A percentile compares a stretch with the other conserved stretches of the same genome.
Evolutionary conservation across 345 rosid species (phyloP).

Genomic region (Ceriops zippeliana): DNA sequence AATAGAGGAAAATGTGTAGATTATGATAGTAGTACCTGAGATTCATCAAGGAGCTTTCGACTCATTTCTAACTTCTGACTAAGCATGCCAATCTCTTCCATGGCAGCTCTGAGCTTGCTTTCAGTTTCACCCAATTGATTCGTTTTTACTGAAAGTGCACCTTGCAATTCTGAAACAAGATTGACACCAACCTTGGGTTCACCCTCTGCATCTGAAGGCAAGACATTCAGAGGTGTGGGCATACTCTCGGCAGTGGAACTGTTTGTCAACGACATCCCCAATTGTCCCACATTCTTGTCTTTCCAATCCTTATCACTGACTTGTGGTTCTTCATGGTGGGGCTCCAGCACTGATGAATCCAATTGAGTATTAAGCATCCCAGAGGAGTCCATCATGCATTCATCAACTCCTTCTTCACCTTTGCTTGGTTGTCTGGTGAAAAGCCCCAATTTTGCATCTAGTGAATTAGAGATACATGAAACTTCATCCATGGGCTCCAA

Average conservation of each 20-base stretch:
- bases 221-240: slow-evolving; percentile 42
- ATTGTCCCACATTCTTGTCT: slow-evolving; percentile 51
- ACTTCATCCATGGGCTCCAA: slow-evolving; percentile 95
- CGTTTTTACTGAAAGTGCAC: slow-evolving; percentile 56
- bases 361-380: slow-evolving; percentile 59
- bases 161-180: slow-evolving; percentile 51
- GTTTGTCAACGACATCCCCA: slow-evolving; percentile 65
- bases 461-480: slow-evolving; percentile 74
- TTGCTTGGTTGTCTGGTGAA: slow-evolving; percentile 62
- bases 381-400: slow-evolving; percentile 91
- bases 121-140: slow-evolving; percentile 59
- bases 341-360: slow-evolving; percentile 86
- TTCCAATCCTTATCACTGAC: slow-evolving; percentile 54
- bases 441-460: slow-evolving; percentile 46
- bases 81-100: slow-evolving; percentile 66
- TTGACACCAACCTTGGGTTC: slow-evolving; percentile 37
- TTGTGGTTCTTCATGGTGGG: slow-evolving; percentile 54
- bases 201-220: slow-evolving; percentile 41
- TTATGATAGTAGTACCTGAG: slow-evolving; percentile 55
- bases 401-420: slow-evolving; percentile 88
- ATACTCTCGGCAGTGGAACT: slow-evolving; percentile 91
- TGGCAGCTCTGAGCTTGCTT: slow-evolving; percentile 58
- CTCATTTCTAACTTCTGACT: slow-evolving; percentile 67
- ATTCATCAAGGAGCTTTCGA: slow-evolving; percentile 87
- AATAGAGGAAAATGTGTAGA: not conserved